Evolutionary conservation across 352 stramenopile genomes (phyloP), one percentile per base, ranked within the genome.

Genomic region (Pythium apleroticum): DNA sequence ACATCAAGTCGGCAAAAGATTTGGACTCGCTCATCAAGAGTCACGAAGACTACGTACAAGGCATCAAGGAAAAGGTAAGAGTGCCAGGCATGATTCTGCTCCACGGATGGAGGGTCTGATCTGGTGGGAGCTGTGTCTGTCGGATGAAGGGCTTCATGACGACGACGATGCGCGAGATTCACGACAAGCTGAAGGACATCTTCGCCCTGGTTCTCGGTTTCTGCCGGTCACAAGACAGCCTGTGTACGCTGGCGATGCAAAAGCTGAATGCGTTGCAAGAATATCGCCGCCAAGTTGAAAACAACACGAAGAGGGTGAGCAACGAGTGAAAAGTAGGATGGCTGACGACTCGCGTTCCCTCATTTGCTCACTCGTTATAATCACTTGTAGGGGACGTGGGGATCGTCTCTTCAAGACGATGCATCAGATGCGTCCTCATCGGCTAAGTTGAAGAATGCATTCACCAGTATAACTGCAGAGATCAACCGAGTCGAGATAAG

Each of bases 21-120:
- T 75, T 99, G 57, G 97, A 99, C 68, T 90, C 96, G 62, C 75
- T 99, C 22, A 98, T 99, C 62, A 76, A 88, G 65, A 97, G 95
- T 39, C 97, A 99, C 63, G 87, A 98, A 66, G 74, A 87, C 5
- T 99, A 99, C 69, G 90, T 99, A 33, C 58, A 82, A 22, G 86
- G 93, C 2, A 93, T 97, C 72, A 92, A 95, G 54, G 75, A 90
- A 55, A 95, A 96, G 62, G 88, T 94, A 72, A 43, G n/a, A 77
- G 48, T 11, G 24, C 7, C 12, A 28, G n/a, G 9, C 9, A 35
- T 53, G n/a, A 11, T 15, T 45, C 10, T 17, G n/a, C 3, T 20
- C 25, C 4, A 24, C 41, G 24, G 46, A 4, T 22, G 52, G 25
- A 22, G 27, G 45, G 5, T 28, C n/a, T 9, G 35, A 10, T 19